phyloP scores from a whole-genome alignment of 1,284 basidiomycete species.

The Cerrena zonata region DNA sequence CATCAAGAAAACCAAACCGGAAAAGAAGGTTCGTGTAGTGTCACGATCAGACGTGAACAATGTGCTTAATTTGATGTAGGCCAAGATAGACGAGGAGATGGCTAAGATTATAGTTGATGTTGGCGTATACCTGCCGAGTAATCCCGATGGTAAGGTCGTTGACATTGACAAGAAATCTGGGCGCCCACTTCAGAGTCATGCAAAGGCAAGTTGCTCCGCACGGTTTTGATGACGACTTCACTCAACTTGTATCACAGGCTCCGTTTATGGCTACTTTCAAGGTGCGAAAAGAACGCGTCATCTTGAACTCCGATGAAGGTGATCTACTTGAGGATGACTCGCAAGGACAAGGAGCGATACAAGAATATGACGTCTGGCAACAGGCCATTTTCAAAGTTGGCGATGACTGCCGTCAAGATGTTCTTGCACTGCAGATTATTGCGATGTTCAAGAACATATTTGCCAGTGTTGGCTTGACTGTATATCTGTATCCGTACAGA shows the following conservation, averaged over 20 bases:
- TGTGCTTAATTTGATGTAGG: slow-evolving; percentile 40
- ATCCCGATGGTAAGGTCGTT: slow-evolving; percentile 93
- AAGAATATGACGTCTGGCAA: slow-evolving; percentile 90
- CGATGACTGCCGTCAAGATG: slow-evolving; percentile 97
- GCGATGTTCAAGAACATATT: slow-evolving; percentile 99
- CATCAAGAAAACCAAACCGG: slow-evolving; percentile 92
- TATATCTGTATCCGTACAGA: slow-evolving; percentile 94
- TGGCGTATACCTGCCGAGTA: slow-evolving; percentile 95
- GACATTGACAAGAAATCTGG: slow-evolving; percentile 97
- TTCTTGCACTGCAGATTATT: slow-evolving; percentile 92
- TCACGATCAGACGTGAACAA: background rate
- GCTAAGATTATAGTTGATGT: slow-evolving; percentile 88
- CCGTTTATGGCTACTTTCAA: slow-evolving; percentile 99
- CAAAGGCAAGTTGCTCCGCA: slow-evolving; percentile 60
- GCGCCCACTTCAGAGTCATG: slow-evolving; percentile 92
- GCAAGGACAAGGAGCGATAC: slow-evolving; percentile 48
- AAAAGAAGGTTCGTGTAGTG: slow-evolving; percentile 76
- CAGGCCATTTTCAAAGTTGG: slow-evolving; percentile 99
- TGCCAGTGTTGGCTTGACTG: slow-evolving; percentile 77
- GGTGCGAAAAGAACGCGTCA: slow-evolving; percentile 77
- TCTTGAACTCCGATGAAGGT: slow-evolving; percentile 38
- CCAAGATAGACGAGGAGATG: slow-evolving; percentile 99
- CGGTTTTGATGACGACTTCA: background rate
- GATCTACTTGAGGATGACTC: slow-evolving; percentile 64
- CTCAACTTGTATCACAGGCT: slow-evolving; percentile 47